These are phyloP conservation scores for Euptelea pleiosperma DNA, from an alignment of 164 flowering plant species.

Conservation along the genomic window DNA sequence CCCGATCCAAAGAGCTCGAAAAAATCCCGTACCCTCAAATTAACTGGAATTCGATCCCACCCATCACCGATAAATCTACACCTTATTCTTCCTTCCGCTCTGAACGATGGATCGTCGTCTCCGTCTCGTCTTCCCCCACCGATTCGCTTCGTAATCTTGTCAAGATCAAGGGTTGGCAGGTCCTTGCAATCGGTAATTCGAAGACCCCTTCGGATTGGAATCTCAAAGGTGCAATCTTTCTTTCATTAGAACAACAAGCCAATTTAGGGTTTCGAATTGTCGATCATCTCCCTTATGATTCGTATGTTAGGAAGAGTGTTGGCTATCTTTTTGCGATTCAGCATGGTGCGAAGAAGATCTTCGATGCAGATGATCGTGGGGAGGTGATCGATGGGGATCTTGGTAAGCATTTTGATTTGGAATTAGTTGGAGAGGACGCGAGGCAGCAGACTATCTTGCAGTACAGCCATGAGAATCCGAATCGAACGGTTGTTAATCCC, in stretches of 20 bases:
- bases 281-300: slow-evolving; percentile 81
- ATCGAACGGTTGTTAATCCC: slow-evolving; percentile 82
- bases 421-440: slow-evolving; percentile 73
- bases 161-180: slow-evolving; percentile 89
- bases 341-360: slow-evolving; percentile 92
- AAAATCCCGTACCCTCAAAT: slow-evolving; percentile 47
- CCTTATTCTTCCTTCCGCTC: slow-evolving; percentile 64
- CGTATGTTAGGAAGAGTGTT: slow-evolving; percentile 75
- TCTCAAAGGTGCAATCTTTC: slow-evolving; percentile 78
- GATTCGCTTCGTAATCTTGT: slow-evolving; percentile 53
- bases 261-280: slow-evolving; percentile 67
- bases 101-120: slow-evolving; percentile 83
- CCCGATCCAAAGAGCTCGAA: slow-evolving; percentile 32
- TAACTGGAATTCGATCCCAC: slow-evolving; percentile 42
- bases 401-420: slow-evolving; percentile 89
- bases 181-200: slow-evolving; percentile 78
- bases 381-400: slow-evolving; percentile 80
- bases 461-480: slow-evolving; percentile 79
- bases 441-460: slow-evolving; percentile 74
- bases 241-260: slow-evolving; percentile 80
- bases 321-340: slow-evolving; percentile 96
- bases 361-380: slow-evolving; percentile 86
- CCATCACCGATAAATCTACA: slow-evolving; percentile 48
- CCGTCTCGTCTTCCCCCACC: slow-evolving; percentile 63
- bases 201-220: slow-evolving; percentile 78